Conservation (phyloP, 192 early-diverging fungal genomes). For the Coemansia sp. region DNA sequence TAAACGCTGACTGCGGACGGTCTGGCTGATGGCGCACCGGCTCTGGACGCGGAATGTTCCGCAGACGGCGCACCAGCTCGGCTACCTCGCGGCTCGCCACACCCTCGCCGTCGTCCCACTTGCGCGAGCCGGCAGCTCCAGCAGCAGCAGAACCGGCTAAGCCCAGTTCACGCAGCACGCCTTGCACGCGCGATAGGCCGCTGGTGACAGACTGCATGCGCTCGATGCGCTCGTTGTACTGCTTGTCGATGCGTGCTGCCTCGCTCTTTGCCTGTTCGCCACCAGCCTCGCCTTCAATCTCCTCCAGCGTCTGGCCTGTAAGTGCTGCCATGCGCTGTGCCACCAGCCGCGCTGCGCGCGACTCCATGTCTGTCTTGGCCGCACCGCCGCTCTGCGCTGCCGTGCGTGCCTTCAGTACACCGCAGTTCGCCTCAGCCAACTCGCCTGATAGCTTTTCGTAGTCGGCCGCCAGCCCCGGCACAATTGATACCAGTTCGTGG, state of each 20-base stretch:
- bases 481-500: constrained; percentile 11
- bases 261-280: constrained; percentile 5
- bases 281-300: constrained; percentile 2
- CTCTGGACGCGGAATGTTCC: constrained; percentile 17
- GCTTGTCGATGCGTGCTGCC: constrained; percentile 16
- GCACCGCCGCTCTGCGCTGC: constrained; percentile 4
- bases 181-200: constrained; percentile 20
- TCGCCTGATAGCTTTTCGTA: constrained; percentile 28
- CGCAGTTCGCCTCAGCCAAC: constrained; percentile 18
- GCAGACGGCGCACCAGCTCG: constrained; percentile 28
- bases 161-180: constrained; percentile 12
- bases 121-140: neutral
- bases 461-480: constrained; percentile 30
- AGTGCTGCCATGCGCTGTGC: constrained; percentile 51
- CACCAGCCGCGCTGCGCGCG: constrained; percentile 39
- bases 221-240: constrained; percentile 20
- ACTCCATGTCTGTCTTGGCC: constrained; percentile 25
- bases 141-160: neutral
- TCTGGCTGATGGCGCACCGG: neutral
- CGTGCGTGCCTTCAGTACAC: constrained; percentile 5
- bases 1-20: constrained; percentile 16
- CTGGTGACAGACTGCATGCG: constrained; percentile 29
- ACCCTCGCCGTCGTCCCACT: constrained; percentile 27
- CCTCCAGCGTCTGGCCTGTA: constrained; percentile 34
- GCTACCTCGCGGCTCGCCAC: constrained; percentile 24